These are phyloP conservation scores for Populus davidiana DNA, from an alignment of 345 rosid genomes.

Conservation along the genomic window DNA sequence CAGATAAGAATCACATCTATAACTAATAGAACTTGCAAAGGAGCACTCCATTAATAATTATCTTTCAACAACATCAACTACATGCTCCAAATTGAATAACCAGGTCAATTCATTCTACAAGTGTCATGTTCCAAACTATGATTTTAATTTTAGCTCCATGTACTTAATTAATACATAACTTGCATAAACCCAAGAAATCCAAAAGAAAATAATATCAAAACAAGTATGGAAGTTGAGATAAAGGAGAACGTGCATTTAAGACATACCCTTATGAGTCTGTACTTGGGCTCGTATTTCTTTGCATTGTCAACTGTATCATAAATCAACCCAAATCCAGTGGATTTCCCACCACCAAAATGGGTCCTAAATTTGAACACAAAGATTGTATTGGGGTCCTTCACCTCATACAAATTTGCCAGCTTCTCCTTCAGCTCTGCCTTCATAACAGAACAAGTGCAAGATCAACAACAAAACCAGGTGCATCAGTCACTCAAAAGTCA, in stretches of 20 bases:
- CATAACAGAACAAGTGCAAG: neutral
- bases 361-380: constrained; percentile 96
- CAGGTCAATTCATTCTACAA: neutral
- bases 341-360: constrained; percentile 97
- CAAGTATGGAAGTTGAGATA: neutral
- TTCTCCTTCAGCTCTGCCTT: constrained; percentile 91
- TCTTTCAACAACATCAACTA: no score
- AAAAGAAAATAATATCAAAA: neutral
- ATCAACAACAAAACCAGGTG: neutral
- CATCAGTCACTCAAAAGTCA: neutral
- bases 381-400: constrained; percentile 82
- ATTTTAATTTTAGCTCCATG: neutral
- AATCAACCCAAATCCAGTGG: constrained; percentile 94
- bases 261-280: constrained; percentile 93
- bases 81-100: neutral
- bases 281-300: constrained; percentile 92
- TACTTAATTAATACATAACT: neutral
- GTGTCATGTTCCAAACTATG: neutral
- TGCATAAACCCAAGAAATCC: neutral
- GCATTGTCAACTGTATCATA: constrained; percentile 86
- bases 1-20: no score
- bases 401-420: constrained; percentile 76
- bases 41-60: neutral
- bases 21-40: neutral
- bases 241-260: neutral